These are phyloP conservation scores for Cercophora samala DNA, from an alignment of 495 filamentous ascomycete genomes.

Conservation along the genomic window DNA sequence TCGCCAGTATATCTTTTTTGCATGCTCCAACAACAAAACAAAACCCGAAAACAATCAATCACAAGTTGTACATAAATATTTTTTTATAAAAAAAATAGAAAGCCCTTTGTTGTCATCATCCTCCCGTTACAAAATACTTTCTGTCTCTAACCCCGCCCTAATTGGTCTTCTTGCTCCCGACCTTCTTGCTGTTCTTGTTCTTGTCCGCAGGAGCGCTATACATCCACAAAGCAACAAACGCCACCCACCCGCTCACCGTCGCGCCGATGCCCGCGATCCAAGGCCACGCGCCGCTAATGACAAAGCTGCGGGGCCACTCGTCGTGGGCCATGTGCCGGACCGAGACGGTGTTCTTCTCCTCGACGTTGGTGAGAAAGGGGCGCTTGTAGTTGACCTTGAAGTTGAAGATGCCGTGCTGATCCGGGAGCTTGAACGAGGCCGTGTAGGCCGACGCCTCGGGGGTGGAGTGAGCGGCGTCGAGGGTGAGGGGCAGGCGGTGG, in stretches of 20 bases:
- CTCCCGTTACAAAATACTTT: not conserved
- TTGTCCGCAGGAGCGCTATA: slow-evolving; percentile 63
- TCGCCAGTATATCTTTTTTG: not conserved
- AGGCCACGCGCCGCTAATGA: slow-evolving; percentile 87
- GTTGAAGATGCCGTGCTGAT: slow-evolving; percentile 98
- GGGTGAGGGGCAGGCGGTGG: slow-evolving; percentile 77
- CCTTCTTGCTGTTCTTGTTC: slow-evolving; percentile 36
- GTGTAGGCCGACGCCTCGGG: slow-evolving; percentile 70
- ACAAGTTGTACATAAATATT: slow-evolving; percentile 7
- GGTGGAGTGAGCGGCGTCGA: slow-evolving; percentile 48
- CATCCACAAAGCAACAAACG: slow-evolving; percentile 84
- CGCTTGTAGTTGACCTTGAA: slow-evolving; percentile 95
- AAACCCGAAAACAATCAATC: not conserved
- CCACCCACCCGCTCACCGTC: slow-evolving; percentile 79
- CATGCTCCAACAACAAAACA: not conserved
- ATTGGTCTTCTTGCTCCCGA: slow-evolving; percentile 59
- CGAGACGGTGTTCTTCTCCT: slow-evolving; percentile 92
- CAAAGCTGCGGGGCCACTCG: slow-evolving; percentile 88
- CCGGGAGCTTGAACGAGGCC: slow-evolving; percentile 74
- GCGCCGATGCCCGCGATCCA: slow-evolving; percentile 89
- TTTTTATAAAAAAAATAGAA: slow-evolving; percentile 7
- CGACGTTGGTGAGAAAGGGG: slow-evolving; percentile 81
- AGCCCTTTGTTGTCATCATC: not conserved
- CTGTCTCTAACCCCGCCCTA: not conserved
- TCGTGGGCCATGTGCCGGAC: slow-evolving; percentile 95